These are phyloP conservation scores for Paxillus rubicundulus DNA, from an alignment of 768 basidiomycete genomes.

Conservation along the genomic window DNA sequence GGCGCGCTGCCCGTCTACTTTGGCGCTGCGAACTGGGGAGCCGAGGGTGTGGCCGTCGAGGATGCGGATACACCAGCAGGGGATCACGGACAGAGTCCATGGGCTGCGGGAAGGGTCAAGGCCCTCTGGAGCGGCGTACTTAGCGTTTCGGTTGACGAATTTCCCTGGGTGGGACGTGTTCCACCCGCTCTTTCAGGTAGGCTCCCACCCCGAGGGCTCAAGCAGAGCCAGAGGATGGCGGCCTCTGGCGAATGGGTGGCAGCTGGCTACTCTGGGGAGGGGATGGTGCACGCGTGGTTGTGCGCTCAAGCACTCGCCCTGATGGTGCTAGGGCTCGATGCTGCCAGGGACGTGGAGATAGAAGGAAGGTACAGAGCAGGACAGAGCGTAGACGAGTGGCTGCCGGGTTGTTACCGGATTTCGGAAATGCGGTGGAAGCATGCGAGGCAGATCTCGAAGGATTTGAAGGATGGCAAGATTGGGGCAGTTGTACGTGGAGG, in stretches of 20 bases:
- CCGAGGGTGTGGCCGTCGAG: conserved; percentile 27
- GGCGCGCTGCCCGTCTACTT: conserved; percentile 58
- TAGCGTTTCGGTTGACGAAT: conserved; percentile 56
- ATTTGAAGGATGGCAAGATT: not conserved
- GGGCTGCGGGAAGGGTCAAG: conserved; percentile 48
- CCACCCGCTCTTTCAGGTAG: conserved; percentile 49
- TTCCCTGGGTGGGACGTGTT: conserved; percentile 71
- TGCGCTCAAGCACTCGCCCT: conserved; percentile 55
- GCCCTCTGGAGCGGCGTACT: conserved; percentile 64
- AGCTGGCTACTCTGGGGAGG: conserved; percentile 70
- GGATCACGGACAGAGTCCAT: conserved; percentile 15
- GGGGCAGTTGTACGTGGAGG: conserved; percentile 12
- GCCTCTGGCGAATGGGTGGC: conserved; percentile 67
- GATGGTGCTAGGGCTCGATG: conserved; percentile 52
- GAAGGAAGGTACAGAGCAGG: conserved; percentile 22
- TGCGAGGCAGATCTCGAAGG: conserved; percentile 3
- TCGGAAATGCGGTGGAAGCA: conserved; percentile 11
- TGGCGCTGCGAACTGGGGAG: conserved; percentile 42
- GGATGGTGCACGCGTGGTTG: conserved; percentile 72
- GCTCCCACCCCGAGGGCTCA: conserved; percentile 12
- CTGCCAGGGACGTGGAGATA: not conserved
- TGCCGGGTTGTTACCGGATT: conserved; percentile 22
- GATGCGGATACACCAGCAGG: conserved; percentile 13
- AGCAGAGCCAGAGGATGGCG: conserved; percentile 6
- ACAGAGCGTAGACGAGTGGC: conserved; percentile 24